These are phyloP conservation scores for Triticum timopheevii DNA, from an alignment of 176 grass and related monocot genomes.

Conservation along the genomic window DNA sequence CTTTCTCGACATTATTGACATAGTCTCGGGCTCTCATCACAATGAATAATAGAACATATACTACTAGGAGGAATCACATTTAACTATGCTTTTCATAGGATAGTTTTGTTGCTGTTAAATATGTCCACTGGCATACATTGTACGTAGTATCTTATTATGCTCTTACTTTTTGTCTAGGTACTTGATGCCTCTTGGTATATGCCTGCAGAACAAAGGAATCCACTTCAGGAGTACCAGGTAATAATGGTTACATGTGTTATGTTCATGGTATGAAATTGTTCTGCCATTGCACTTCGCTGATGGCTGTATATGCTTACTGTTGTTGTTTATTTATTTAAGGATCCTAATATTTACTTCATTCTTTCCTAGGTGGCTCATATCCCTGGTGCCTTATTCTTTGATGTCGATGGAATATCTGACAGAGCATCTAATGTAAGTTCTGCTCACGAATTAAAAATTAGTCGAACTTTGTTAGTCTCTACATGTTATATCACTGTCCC, in stretches of 20 bases:
- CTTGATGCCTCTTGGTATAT: constrained; percentile 99
- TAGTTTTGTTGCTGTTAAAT: background rate
- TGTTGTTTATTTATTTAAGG: background rate
- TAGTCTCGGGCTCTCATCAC: background rate
- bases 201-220: constrained; percentile 82
- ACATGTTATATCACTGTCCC: background rate
- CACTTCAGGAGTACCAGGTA: constrained; percentile 97
- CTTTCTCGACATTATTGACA: background rate
- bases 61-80: background rate
- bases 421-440: constrained; percentile 71
- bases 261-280: background rate
- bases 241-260: background rate
- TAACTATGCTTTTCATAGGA: background rate
- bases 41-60: background rate
- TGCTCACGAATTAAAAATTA: background rate
- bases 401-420: constrained; percentile 95
- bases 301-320: background rate
- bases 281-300: background rate
- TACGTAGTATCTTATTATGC: background rate
- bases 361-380: constrained; percentile 89
- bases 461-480: background rate
- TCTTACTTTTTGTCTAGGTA: constrained; percentile 47
- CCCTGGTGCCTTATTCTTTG: constrained; percentile 89
- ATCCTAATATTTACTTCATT: background rate
- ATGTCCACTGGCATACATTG: background rate